Base-by-base conservation (phyloP, 257 asterid species). In the Solanum appendiculatum region DNA sequence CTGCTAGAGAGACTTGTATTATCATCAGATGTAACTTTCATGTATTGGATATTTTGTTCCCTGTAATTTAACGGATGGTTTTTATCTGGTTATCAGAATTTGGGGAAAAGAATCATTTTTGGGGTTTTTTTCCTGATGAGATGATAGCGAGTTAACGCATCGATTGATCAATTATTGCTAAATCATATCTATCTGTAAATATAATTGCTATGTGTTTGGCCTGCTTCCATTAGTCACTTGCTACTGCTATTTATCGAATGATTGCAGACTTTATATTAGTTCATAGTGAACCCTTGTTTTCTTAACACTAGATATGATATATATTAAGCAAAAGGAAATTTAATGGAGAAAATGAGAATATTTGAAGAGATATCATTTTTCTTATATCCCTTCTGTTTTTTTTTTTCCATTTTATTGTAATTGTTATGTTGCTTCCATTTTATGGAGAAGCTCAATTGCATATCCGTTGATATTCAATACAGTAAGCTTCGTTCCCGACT, bases 131-230 rank as follows among this genome's bases (percentile, higher is more conserved):
- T 34, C 21, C 20, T 36, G 51, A 36, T 36, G 44, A 36, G 9
- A 3, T 2, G 82, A 42, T 36, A 34, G 46, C 8, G 81, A 20
- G 48, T 9, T 72, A 36, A 3, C 18, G 15, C 51, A 73, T 73
- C 8, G 10, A 73, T 37, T 73, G 51, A 73, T 37, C 82, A 37
- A 20, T 73, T 73, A 21, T 73, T 73, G 39, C 18, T 21, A 73
- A 73, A 73, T 36, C 5, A 73, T 36, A 5, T 29, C 15, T 72
- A 36, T 44, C 18, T 78, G 84, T 77, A 8, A 14, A 14, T 77
- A 20, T 46, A 91, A 90, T 88, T 48, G 56, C 56, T 86, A 48
- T 68, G 68, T 48, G 68, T 81, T 31, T 81, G 27, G 18, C 42
- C 68, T 48, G 44, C 44, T 48, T 14, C 56, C 58, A n/a, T 75